These are phyloP conservation scores for Oryza brachyantha DNA, from an alignment of 176 grass and related monocot genomes.

Conservation along the genomic window DNA sequence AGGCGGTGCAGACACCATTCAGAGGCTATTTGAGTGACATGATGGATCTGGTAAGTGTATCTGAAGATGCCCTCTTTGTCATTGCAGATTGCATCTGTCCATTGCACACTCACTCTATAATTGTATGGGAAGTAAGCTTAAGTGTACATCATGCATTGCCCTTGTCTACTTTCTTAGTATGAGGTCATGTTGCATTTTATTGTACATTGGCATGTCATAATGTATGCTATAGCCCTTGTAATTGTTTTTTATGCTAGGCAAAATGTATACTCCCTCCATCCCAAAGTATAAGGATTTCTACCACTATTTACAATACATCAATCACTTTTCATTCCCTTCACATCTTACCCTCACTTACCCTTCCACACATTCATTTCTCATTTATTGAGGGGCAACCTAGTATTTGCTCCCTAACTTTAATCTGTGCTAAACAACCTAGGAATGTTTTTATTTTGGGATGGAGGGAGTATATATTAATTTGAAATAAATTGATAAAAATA, in stretches of 20 bases:
- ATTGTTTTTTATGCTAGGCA: background rate
- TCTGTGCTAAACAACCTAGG: too few species aligned
- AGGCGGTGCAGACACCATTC: constrained; percentile 86
- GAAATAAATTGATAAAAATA: too few species aligned
- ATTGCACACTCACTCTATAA: constrained; percentile 1
- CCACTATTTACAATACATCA: too few species aligned
- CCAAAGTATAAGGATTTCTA: too few species aligned
- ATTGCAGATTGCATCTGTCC: background rate
- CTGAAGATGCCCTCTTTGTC: constrained; percentile 10
- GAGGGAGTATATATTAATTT: too few species aligned
- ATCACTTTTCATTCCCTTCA: too few species aligned
- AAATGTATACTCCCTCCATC: too few species aligned
- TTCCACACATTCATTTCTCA: too few species aligned
- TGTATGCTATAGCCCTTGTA: background rate
- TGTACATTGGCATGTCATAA: background rate
- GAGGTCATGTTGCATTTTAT: background rate
- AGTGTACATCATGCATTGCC: background rate
- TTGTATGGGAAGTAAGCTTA: background rate
- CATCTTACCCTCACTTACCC: too few species aligned
- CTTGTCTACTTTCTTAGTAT: background rate
- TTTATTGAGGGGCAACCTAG: too few species aligned
- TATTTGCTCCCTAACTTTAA: too few species aligned
- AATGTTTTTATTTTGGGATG: too few species aligned
- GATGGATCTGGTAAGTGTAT: constrained; percentile 74
- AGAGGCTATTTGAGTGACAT: constrained; percentile 79